Percentiles rank a stretch among this genome's conserved stretches.
Conservation (phyloP, 257 asterid species). For the Solanum virginianum region DNA sequence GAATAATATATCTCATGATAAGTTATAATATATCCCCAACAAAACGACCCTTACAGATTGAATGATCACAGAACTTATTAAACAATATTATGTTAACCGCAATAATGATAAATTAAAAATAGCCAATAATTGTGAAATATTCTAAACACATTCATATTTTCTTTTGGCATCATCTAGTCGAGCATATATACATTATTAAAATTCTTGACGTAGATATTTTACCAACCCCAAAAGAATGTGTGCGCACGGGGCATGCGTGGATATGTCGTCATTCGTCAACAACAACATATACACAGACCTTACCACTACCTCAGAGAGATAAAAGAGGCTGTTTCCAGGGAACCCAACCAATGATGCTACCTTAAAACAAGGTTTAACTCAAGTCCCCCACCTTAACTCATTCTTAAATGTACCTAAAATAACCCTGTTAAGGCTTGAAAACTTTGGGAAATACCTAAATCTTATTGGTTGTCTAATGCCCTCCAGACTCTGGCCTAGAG, state of each 20-base stretch:
- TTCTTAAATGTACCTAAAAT: background rate
- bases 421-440: background rate
- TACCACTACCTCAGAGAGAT: no score
- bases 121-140: background rate
- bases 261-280: no score
- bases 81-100: background rate
- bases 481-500: background rate
- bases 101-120: background rate
- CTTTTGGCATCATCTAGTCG: background rate
- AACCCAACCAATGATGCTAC: background rate
- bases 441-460: background rate
- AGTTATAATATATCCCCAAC: no score
- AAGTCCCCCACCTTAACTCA: background rate
- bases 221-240: background rate
- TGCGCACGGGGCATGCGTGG: background rate
- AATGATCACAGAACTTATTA: background rate
- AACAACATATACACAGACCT: no score
- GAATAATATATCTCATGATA: no score
- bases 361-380: background rate
- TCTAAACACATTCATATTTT: background rate
- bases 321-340: no score
- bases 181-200: background rate
- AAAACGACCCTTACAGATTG: background rate
- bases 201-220: background rate
- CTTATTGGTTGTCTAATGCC: background rate